Conservation (phyloP, 2,329 filamentous ascomycete species). For the Sphaerulina vaccinii region DNA sequence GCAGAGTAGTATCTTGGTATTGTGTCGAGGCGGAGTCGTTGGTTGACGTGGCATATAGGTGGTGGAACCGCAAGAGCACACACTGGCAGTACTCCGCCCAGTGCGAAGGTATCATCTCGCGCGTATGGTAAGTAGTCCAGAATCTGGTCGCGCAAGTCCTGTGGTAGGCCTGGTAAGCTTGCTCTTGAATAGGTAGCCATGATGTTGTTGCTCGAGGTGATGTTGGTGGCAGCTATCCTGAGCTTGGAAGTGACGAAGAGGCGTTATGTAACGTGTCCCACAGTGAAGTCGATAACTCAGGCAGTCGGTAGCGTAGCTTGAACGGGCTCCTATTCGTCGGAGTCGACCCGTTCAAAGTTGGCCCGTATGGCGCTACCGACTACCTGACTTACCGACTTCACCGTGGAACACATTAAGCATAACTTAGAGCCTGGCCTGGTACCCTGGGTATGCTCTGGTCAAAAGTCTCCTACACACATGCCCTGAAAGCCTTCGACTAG, state of each 20-base stretch:
- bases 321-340: no score
- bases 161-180: slow-evolving; percentile 27
- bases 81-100: slow-evolving; percentile 1
- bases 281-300: no score
- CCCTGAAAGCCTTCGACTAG: not conserved
- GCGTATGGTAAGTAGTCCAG: slow-evolving; percentile 24
- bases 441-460: no score
- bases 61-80: slow-evolving; percentile 26
- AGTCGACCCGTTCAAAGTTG: no score
- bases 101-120: slow-evolving; percentile 18
- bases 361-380: no score
- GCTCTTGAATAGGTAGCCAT: not conserved
- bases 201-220: not conserved
- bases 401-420: no score
- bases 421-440: no score
- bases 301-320: no score
- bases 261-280: no score
- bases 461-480: not conserved
- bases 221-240: not conserved
- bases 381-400: no score
- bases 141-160: slow-evolving; percentile 30
- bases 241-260: no score
- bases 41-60: slow-evolving; percentile 22
- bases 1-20: slow-evolving; percentile 28
- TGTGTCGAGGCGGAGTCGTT: slow-evolving; percentile 26